A percentile compares a stretch with the other conserved stretches of the same genome.
These are phyloP conservation scores for Endoconidiophora laricicola DNA, from an alignment of 2,329 filamentous ascomycete species.

Conservation along the genomic window DNA sequence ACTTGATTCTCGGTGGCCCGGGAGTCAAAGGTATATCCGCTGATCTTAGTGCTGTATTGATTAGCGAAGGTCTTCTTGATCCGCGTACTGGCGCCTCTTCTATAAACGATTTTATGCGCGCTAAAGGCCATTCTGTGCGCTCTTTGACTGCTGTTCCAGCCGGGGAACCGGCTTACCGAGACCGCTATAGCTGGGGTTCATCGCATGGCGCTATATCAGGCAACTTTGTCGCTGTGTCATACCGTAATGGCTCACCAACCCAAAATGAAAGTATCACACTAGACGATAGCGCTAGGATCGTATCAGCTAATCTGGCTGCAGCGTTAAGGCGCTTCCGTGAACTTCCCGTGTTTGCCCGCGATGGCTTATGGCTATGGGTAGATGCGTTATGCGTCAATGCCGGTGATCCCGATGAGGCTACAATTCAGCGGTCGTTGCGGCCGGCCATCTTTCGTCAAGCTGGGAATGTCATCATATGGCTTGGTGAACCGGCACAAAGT, in stretches of 20 bases:
- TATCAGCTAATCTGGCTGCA: constrained; percentile 5
- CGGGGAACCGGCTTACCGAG: constrained; percentile 4
- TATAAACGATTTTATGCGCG: constrained; percentile 1
- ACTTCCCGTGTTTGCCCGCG: constrained; percentile 6
- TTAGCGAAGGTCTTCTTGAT: constrained; percentile 8
- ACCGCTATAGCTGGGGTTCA: constrained; percentile 10
- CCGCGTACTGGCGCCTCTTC: not conserved
- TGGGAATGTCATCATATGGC: constrained; percentile 13
- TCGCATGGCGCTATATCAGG: constrained; percentile 10
- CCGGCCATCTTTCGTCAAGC: constrained; percentile 13
- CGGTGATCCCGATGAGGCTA: constrained; percentile 11
- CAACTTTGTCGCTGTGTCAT: constrained; percentile 12
- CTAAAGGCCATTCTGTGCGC: constrained; percentile 6
- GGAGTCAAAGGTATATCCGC: constrained; percentile 9
- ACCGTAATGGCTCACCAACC: not conserved
- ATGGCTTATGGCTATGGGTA: constrained; percentile 16
- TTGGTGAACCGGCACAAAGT: constrained; percentile 13
- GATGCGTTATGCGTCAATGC: constrained; percentile 15
- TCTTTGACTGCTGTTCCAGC: not conserved
- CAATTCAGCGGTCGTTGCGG: constrained; percentile 10
- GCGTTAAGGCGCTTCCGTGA: constrained; percentile 12
- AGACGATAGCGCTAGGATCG: not conserved
- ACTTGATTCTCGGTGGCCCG: constrained; percentile 9
- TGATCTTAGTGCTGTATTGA: constrained; percentile 7
- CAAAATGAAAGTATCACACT: constrained; percentile 5